phyloP scores from a whole-genome alignment of 2,329 filamentous ascomycete species.

The Xylariaceae sp. region DNA sequence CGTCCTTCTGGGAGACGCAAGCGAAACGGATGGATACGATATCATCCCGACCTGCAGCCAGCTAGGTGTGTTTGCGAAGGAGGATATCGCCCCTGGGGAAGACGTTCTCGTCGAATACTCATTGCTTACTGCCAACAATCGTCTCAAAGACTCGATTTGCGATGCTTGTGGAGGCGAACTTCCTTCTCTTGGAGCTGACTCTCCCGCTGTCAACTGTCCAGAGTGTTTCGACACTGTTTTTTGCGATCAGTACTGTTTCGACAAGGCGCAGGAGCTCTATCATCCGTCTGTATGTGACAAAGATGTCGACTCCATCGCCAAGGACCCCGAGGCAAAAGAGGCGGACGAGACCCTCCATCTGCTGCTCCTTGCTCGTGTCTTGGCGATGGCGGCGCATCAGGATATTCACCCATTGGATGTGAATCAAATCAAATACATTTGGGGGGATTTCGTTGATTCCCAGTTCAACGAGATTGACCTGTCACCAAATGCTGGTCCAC shows the following conservation, averaged over 20 bases:
- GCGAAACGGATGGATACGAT: conserved; percentile 45
- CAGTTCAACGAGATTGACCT: conserved; percentile 50
- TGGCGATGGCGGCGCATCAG: conserved; percentile 62
- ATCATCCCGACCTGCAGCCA: conserved; percentile 63
- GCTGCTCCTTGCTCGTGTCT: conserved; percentile 56
- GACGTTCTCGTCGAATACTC: conserved; percentile 77
- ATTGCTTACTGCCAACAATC: conserved; percentile 82
- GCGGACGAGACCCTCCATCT: conserved; percentile 60
- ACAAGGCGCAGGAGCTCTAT: conserved; percentile 55
- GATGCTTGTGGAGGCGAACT: conserved; percentile 81
- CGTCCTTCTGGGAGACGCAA: conserved; percentile 57
- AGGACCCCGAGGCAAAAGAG: conserved; percentile 57
- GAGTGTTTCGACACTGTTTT: conserved; percentile 65
- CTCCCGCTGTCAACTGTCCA: conserved; percentile 50
- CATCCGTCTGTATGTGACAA: conserved; percentile 64
- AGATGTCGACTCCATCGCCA: conserved; percentile 62
- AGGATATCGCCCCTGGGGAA: conserved; percentile 74
- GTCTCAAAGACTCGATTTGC: conserved; percentile 80
- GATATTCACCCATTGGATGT: conserved; percentile 61
- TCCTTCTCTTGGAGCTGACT: conserved; percentile 52
- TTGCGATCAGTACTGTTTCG: conserved; percentile 57
- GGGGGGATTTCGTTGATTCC: conserved; percentile 61
- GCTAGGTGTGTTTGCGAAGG: conserved; percentile 83
- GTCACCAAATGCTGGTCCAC: conserved; percentile 51
- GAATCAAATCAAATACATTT: conserved; percentile 62